Conservation (phyloP, 1,284 basidiomycete genomes). For the Ceratobasidium theobromae region DNA sequence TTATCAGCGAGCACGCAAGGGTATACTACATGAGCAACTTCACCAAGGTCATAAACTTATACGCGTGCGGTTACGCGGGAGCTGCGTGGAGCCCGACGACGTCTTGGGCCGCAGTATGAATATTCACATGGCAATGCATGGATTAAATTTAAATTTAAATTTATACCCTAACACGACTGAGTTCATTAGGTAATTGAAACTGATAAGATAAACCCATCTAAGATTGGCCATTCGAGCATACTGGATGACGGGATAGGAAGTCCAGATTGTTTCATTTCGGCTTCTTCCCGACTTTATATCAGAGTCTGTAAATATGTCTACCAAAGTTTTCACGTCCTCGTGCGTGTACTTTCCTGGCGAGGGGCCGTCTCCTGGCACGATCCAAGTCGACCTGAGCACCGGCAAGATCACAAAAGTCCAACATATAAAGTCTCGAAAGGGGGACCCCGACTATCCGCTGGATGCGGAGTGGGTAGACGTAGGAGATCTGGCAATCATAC, state of each 20-base stretch:
- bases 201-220: no score
- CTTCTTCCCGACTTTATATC: not conserved
- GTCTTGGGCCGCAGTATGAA: no score
- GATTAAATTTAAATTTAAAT: no score
- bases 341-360: conserved; percentile 63
- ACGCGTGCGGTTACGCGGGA: no score
- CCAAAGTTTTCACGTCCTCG: conserved; percentile 49
- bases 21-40: no score
- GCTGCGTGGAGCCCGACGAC: no score
- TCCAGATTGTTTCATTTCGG: conserved; percentile 3
- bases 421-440: conserved; percentile 35
- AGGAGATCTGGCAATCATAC: conserved; percentile 67
- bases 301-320: not conserved
- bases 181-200: no score
- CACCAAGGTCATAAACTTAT: no score
- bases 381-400: conserved; percentile 60
- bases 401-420: conserved; percentile 70
- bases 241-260: conserved; percentile 18
- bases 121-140: no score
- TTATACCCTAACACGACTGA: no score
- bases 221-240: not conserved
- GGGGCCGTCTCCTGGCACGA: conserved; percentile 64
- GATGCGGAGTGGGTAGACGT: conserved; percentile 60
- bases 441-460: conserved; percentile 28
- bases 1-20: no score